These are phyloP conservation scores for Magnolia officinalis DNA, from an alignment of 164 flowering plant genomes.

Conservation along the genomic window DNA sequence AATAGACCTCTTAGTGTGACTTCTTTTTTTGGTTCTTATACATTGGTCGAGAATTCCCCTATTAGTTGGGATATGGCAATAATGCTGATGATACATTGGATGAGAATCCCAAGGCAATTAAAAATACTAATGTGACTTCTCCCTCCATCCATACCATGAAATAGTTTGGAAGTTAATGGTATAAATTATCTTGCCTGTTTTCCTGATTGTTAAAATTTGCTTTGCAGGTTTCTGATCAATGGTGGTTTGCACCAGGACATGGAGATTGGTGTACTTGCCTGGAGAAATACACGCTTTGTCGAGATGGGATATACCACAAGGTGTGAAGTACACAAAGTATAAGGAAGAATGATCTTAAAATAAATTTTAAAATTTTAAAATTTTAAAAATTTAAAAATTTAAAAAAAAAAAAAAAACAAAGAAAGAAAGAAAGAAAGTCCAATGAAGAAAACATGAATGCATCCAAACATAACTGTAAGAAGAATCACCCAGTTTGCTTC, in stretches of 20 bases:
- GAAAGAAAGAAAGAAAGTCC: no score
- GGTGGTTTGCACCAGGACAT: slow-evolving; percentile 98
- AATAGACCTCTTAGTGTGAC: neutral
- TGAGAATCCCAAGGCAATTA: no score
- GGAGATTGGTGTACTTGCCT: slow-evolving; percentile 96
- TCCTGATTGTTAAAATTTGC: neutral
- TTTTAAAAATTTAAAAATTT: no score
- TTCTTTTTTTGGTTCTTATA: neutral
- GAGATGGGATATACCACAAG: slow-evolving; percentile 93
- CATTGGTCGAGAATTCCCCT: no score
- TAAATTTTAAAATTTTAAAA: no score
- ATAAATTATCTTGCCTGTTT: slow-evolving; percentile 4
- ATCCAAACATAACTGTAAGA: no score
- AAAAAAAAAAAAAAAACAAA: no score
- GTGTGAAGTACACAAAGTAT: slow-evolving; percentile 24
- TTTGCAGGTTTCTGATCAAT: slow-evolving; percentile 77
- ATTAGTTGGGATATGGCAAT: neutral
- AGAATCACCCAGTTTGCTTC: no score
- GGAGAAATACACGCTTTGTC: slow-evolving; percentile 78
- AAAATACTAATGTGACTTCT: no score
- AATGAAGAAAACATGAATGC: no score
- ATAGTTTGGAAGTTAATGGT: neutral
- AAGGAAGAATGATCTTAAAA: no score
- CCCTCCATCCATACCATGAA: neutral
- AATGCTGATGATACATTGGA: neutral